phyloP scores from a whole-genome alignment of 768 basidiomycete genomes.

The Amanita muscaria region DNA sequence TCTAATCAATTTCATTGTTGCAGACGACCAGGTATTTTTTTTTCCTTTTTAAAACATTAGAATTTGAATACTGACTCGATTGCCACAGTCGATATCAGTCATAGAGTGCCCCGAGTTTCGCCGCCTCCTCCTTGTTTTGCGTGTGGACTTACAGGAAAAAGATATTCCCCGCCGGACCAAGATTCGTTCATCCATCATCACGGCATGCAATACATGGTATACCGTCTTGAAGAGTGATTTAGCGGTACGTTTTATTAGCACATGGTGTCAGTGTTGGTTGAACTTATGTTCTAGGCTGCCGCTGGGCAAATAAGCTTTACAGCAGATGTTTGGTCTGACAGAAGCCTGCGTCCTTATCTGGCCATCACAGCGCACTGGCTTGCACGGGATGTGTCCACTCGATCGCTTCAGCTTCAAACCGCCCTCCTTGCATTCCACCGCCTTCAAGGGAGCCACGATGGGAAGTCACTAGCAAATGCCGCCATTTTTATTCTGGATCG shows the following conservation, averaged over 20 bases:
- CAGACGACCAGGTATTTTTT: neutral
- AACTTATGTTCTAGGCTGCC: neutral
- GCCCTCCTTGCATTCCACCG: neutral
- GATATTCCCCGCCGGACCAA: neutral
- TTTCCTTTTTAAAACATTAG: neutral
- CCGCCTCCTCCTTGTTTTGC: neutral
- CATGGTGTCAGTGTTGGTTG: neutral
- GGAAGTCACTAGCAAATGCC: too few species aligned
- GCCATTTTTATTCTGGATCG: neutral
- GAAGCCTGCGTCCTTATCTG: neutral
- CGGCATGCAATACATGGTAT: neutral
- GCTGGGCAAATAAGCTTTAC: neutral
- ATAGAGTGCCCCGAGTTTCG: neutral
- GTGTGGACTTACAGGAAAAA: neutral
- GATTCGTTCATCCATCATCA: neutral
- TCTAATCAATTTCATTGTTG: neutral
- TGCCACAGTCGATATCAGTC: neutral
- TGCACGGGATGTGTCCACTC: neutral
- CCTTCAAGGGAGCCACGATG: neutral
- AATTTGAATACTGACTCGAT: neutral
- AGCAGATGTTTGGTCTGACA: neutral
- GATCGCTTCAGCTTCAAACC: neutral
- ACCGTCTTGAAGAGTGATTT: neutral
- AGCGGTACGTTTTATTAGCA: neutral
- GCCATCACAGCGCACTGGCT: constrained; percentile 3